phyloP scores from a whole-genome alignment of 257 asterid species.

The Hygrophila difformis region DNA sequence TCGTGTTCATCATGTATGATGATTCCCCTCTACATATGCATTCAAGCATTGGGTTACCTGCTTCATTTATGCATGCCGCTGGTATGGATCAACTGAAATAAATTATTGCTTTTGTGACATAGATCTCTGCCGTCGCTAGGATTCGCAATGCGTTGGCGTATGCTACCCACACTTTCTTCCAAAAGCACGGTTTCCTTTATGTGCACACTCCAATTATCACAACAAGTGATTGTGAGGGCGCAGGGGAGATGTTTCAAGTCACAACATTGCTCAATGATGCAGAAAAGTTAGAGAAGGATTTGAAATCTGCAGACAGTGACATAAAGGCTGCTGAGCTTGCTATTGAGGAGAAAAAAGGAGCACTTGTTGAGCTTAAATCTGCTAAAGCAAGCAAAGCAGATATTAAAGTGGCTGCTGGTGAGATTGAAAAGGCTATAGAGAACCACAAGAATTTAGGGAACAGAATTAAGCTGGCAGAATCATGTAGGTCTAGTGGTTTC shows the following conservation, averaged over 20 bases:
- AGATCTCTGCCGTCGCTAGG: constrained; percentile 90
- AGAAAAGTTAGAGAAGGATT: constrained; percentile 73
- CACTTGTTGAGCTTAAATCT: constrained; percentile 59
- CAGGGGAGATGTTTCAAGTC: constrained; percentile 99
- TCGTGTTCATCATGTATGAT: no score
- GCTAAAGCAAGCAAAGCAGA: constrained; percentile 55
- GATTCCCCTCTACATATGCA: no score
- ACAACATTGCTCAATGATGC: constrained; percentile 63
- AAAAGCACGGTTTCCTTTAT: constrained; percentile 73
- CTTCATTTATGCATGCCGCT: no score
- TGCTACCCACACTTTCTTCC: constrained; percentile 96
- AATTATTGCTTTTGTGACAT: constrained; percentile 5
- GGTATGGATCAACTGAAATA: no score
- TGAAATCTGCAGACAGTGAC: constrained; percentile 65
- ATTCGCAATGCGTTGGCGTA: constrained; percentile 78
- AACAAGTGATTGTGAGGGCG: constrained; percentile 99
- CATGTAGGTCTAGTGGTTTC: constrained; percentile 50
- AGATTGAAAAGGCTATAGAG: constrained; percentile 73
- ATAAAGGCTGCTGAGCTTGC: constrained; percentile 48
- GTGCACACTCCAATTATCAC: constrained; percentile 92
- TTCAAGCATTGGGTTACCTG: no score
- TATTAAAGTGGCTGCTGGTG: constrained; percentile 55
- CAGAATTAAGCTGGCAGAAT: constrained; percentile 49
- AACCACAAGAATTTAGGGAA: constrained; percentile 46
- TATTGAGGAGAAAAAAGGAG: constrained; percentile 71